phyloP scores from a whole-genome alignment of 192 early-diverging fungal species.

The Mortierella hygrophila region DNA sequence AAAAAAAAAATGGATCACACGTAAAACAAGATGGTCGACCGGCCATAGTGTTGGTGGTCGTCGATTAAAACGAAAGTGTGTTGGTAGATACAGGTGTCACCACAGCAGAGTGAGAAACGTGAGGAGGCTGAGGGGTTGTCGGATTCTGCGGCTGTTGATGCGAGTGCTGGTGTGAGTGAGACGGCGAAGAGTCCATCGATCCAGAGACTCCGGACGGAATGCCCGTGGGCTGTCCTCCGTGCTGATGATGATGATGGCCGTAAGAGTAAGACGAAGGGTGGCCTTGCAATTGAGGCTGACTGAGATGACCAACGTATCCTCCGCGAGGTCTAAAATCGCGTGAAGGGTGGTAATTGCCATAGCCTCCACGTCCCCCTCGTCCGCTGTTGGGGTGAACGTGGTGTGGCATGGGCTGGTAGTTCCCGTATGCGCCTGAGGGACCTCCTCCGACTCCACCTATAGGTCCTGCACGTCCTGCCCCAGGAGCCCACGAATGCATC shows the following conservation, averaged over 20 bases:
- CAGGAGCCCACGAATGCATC: constrained; percentile 14
- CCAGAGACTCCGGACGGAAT: not conserved
- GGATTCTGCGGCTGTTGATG: not conserved
- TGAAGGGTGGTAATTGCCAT: not conserved
- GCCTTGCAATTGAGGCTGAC: not conserved
- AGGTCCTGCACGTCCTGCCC: constrained; percentile 8
- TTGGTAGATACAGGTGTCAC: not conserved
- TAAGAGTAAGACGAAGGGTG: constrained; percentile 4
- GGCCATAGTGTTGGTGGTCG: not conserved
- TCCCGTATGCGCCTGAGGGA: not conserved
- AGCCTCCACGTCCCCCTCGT: not conserved
- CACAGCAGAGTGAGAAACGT: not conserved
- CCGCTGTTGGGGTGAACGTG: not conserved
- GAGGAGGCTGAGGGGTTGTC: not conserved
- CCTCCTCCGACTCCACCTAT: constrained; percentile 33
- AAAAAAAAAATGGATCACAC: too few species aligned
- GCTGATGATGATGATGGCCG: not conserved
- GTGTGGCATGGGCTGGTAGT: constrained; percentile 5
- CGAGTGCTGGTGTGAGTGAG: not conserved
- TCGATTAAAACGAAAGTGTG: not conserved
- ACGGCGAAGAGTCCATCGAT: not conserved
- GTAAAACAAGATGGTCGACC: not conserved
- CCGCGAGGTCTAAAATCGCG: constrained; percentile 26
- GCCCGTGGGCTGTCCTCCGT: not conserved
- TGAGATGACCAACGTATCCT: constrained; percentile 17